Percentiles rank a stretch among this genome's conserved stretches.
phyloP scores from a whole-genome alignment of 805 yeast species.

The Blastobotrys parvus region DNA sequence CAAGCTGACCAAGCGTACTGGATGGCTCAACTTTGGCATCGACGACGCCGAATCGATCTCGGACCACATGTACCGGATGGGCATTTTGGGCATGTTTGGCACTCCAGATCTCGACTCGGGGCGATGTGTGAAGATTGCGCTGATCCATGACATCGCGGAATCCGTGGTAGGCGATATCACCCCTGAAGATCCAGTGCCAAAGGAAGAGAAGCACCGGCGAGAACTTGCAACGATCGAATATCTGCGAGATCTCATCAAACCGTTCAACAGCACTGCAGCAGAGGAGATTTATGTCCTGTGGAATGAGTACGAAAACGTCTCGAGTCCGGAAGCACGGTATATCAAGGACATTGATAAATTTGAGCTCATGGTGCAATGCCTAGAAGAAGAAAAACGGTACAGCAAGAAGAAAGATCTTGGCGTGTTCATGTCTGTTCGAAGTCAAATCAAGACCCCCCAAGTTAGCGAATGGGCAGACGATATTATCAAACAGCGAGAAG shows the following conservation, averaged over 20 bases:
- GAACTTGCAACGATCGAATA: slow-evolving; percentile 68
- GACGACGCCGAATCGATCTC: slow-evolving; percentile 47
- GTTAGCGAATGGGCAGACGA: slow-evolving; percentile 62
- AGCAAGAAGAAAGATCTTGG: slow-evolving; percentile 50
- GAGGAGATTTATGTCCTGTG: slow-evolving; percentile 61
- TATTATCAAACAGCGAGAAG: slow-evolving; percentile 39
- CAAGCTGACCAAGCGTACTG: slow-evolving; percentile 80
- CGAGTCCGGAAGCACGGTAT: slow-evolving; percentile 73
- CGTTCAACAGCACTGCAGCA: slow-evolving; percentile 58
- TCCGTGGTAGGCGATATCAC: slow-evolving; percentile 91
- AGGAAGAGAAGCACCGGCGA: slow-evolving; percentile 75
- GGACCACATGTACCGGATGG: slow-evolving; percentile 97
- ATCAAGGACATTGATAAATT: slow-evolving; percentile 91
- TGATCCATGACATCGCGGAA: slow-evolving; percentile 93
- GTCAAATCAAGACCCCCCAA: slow-evolving; percentile 60
- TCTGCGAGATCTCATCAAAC: slow-evolving; percentile 47
- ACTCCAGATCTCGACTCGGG: slow-evolving; percentile 46
- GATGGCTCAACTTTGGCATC: slow-evolving; percentile 65
- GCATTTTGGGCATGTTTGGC: slow-evolving; percentile 61
- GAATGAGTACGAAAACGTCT: slow-evolving; percentile 83
- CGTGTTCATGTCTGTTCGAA: slow-evolving; percentile 60
- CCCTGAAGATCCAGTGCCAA: slow-evolving; percentile 64
- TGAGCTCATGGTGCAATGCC: slow-evolving; percentile 54
- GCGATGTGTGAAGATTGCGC: slow-evolving; percentile 75
- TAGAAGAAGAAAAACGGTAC: slow-evolving; percentile 62